Percentiles rank a stretch among this genome's conserved stretches.
phyloP scores from a whole-genome alignment of 768 basidiomycete genomes.

The Pisolithus microcarpus region DNA sequence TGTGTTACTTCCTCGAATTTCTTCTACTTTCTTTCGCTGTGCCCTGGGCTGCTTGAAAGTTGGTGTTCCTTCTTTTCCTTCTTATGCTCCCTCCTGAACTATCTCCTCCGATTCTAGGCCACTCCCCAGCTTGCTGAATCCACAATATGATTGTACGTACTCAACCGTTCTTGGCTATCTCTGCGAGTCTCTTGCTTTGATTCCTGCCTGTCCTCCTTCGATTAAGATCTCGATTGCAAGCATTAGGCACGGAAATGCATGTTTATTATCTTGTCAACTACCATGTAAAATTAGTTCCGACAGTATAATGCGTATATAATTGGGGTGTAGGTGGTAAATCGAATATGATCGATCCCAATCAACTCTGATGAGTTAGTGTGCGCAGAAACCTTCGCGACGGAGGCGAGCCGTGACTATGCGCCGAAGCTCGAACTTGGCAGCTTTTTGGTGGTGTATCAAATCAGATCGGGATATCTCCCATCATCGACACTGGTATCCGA shows the following conservation, averaged over 20 bases:
- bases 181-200: neutral
- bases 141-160: neutral
- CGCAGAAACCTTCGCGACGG: too few relatives aligned
- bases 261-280: slow-evolving; percentile 21
- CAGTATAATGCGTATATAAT: slow-evolving; percentile 1
- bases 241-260: slow-evolving; percentile 3
- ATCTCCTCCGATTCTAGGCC: neutral
- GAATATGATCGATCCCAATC: too few relatives aligned
- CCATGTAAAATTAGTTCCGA: slow-evolving; percentile 26
- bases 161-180: neutral
- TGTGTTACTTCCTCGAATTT: neutral
- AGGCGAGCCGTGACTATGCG: too few relatives aligned
- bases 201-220: slow-evolving; percentile 1
- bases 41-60: slow-evolving; percentile 17
- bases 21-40: slow-evolving; percentile 10
- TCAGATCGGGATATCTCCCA: too few relatives aligned
- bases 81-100: neutral
- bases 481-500: too few relatives aligned
- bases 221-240: slow-evolving; percentile 1
- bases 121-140: neutral
- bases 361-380: too few relatives aligned
- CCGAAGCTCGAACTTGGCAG: too few relatives aligned
- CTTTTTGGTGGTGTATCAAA: too few relatives aligned
- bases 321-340: neutral
- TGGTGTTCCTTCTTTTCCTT: neutral